Conservation (phyloP, 208 protist genomes). For the Naegleria fowleri region DNA sequence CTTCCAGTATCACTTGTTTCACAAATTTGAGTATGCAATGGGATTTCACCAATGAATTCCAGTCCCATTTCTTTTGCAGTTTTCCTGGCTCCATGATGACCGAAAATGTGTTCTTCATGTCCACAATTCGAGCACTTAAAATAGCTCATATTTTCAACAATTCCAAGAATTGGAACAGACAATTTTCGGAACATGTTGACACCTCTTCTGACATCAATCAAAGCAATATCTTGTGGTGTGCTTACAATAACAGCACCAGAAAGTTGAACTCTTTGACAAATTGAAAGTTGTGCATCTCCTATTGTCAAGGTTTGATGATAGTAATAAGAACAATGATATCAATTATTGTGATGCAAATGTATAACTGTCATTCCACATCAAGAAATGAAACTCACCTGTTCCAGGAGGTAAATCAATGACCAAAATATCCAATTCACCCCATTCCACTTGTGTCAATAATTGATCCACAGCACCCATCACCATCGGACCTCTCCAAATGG, state of each 20-base stretch:
- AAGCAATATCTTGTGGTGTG: conserved; percentile 87
- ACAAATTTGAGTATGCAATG: conserved; percentile 77
- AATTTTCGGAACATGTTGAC: conserved; percentile 85
- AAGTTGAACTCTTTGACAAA: conserved; percentile 73
- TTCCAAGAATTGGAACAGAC: conserved; percentile 67
- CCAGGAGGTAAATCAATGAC: conserved; percentile 83
- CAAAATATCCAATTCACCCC: conserved; percentile 81
- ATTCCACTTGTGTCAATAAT: conserved; percentile 68
- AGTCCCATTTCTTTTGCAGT: conserved; percentile 74
- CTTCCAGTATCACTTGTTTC: conserved; percentile 76
- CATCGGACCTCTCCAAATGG: conserved; percentile 80
- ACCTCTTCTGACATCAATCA: conserved; percentile 76
- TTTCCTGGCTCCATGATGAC: conserved; percentile 68
- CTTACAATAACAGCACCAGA: conserved; percentile 89
- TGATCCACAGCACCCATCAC: conserved; percentile 78
- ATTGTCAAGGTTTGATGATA: conserved; percentile 50
- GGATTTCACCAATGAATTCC: conserved; percentile 81
- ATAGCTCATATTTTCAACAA: conserved; percentile 96
- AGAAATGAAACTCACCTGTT: background rate
- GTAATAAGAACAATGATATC: background rate
- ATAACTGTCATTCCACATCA: background rate
- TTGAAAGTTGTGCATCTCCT: conserved; percentile 75
- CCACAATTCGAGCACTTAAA: conserved; percentile 84
- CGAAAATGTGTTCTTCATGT: conserved; percentile 80
- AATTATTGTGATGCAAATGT: background rate